Conservation (phyloP, 331 rosid species). For the Cydonia oblonga region DNA sequence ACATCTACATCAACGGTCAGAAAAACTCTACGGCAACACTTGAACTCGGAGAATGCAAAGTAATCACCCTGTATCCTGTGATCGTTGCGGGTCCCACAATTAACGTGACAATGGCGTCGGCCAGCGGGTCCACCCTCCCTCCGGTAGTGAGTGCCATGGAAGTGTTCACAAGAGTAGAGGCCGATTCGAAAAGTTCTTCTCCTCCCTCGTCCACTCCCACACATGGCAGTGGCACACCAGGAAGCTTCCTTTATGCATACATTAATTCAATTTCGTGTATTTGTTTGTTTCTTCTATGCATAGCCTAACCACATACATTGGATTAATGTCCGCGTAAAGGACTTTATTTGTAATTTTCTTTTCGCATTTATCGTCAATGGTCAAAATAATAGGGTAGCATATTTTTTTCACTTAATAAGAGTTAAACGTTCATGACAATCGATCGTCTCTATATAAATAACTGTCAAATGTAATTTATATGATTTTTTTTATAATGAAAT, state of each 20-base stretch:
- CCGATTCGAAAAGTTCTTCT: background rate
- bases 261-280: background rate
- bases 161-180: background rate
- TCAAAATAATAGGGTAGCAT: too few relatives aligned
- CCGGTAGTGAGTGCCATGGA: conserved; percentile 14
- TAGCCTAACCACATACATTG: too few relatives aligned
- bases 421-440: too few relatives aligned
- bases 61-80: conserved; percentile 13
- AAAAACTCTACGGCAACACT: background rate
- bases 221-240: background rate
- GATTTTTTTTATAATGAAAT: too few relatives aligned
- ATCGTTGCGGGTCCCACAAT: background rate
- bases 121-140: background rate
- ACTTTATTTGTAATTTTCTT: too few relatives aligned
- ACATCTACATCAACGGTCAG: conserved; percentile 8
- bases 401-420: too few relatives aligned
- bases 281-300: background rate
- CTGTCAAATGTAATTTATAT: too few relatives aligned
- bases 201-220: background rate
- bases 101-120: conserved; percentile 3
- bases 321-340: too few relatives aligned
- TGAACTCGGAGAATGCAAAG: background rate
- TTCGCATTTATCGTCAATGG: too few relatives aligned
- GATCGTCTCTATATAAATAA: too few relatives aligned
- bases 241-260: background rate